Conservation (phyloP, 1,284 basidiomycete species). For the Fomitopsis schrenkii region DNA sequence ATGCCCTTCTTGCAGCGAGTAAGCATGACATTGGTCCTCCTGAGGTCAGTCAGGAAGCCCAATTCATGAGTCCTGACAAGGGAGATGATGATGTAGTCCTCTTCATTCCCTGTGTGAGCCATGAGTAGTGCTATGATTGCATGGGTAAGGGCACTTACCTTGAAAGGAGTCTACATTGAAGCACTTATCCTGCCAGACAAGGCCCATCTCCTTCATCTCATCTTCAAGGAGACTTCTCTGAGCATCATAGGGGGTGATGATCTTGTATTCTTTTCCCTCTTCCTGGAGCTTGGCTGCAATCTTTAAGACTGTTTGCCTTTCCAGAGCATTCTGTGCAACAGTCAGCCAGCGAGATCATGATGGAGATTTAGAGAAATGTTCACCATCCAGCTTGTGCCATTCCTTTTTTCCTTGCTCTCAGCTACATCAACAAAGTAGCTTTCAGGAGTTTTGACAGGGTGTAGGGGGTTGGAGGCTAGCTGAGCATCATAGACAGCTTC, state of each 20-base stretch:
- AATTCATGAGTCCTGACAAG: slow-evolving; percentile 41
- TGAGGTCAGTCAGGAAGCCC: slow-evolving; percentile 46
- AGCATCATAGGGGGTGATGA: slow-evolving; percentile 57
- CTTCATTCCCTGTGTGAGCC: slow-evolving; percentile 32
- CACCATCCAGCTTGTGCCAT: slow-evolving; percentile 43
- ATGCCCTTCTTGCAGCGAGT: slow-evolving; percentile 63
- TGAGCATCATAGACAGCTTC: slow-evolving; percentile 51
- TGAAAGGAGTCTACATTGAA: slow-evolving; percentile 52
- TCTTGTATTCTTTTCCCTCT: slow-evolving; percentile 31
- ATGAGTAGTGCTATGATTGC: slow-evolving; percentile 2
- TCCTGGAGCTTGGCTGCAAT: slow-evolving; percentile 41
- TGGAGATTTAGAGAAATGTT: slow-evolving; percentile 11
- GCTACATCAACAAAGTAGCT: slow-evolving; percentile 42
- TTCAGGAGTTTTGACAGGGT: slow-evolving; percentile 22
- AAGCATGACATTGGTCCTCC: slow-evolving; percentile 68
- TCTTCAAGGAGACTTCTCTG: slow-evolving; percentile 42
- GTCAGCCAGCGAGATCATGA: slow-evolving; percentile 13
- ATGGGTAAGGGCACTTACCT: slow-evolving; percentile 24
- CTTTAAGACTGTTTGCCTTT: slow-evolving; percentile 35
- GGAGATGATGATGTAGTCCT: slow-evolving; percentile 58
- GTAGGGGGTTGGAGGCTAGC: slow-evolving; percentile 34
- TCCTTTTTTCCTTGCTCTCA: slow-evolving; percentile 33
- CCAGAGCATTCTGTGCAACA: slow-evolving; percentile 35
- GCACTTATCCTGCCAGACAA: slow-evolving; percentile 39
- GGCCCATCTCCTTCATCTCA: slow-evolving; percentile 30